phyloP scores from a whole-genome alignment of 2,329 filamentous ascomycete genomes.

The Cytospora paraplurivora region DNA sequence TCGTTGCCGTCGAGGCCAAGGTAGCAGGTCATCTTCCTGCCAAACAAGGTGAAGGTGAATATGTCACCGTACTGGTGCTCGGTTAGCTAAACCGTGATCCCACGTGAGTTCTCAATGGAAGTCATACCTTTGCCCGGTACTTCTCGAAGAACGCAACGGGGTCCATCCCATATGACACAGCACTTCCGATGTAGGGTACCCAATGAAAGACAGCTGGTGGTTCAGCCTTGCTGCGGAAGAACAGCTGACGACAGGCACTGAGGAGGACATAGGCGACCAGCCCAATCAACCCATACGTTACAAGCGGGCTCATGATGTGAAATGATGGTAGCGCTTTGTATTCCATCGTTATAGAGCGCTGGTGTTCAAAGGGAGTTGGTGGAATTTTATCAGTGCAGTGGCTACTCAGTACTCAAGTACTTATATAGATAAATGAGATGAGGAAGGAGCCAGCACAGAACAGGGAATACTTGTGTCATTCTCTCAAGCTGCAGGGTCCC shows the following conservation, averaged over 20 bases:
- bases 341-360: too few relatives aligned
- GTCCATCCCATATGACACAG: slow-evolving; percentile 6
- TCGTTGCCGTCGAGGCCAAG: slow-evolving; percentile 83
- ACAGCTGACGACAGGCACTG: slow-evolving; percentile 13
- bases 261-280: not conserved
- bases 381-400: too few relatives aligned
- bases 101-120: too few relatives aligned
- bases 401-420: too few relatives aligned
- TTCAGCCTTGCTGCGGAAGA: slow-evolving; percentile 9
- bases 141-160: slow-evolving; percentile 7
- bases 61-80: slow-evolving; percentile 73
- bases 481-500: too few relatives aligned
- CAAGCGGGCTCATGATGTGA: too few relatives aligned
- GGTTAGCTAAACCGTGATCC: not conserved
- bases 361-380: too few relatives aligned
- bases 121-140: slow-evolving; percentile 11
- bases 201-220: slow-evolving; percentile 13
- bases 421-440: too few relatives aligned
- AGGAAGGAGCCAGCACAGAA: too few relatives aligned
- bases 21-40: slow-evolving; percentile 86
- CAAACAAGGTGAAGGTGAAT: slow-evolving; percentile 86
- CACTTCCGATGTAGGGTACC: slow-evolving; percentile 10
- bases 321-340: too few relatives aligned
- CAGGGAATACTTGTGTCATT: too few relatives aligned
- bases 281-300: too few relatives aligned